Base-by-base conservation (phyloP, 2,329 filamentous ascomycete species). In the Shiraia sp. region DNA sequence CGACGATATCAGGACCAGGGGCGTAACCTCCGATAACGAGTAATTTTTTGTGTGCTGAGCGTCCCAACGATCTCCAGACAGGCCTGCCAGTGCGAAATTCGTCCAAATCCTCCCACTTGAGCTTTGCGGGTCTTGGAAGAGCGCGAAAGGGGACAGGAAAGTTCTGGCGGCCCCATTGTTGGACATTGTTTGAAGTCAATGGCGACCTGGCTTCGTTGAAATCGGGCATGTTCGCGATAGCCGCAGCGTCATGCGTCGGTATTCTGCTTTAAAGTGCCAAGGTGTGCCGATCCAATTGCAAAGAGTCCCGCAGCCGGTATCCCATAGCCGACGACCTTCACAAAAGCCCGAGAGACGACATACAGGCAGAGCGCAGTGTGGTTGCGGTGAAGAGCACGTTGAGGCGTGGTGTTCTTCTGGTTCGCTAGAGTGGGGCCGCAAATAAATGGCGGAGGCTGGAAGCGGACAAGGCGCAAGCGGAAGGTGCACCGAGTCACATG, bases 1-100 rank as follows among this genome's bases (percentile, higher is more conserved):
- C 56, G 22, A 56, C 52, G 39, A 51, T 46, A 3, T 53, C 52
- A 22, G 55, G 40, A 19, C 59, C 59, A 33, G 59, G 59, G 10
- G 57, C 54, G 44, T 62, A 62, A n/a, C 51, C 55, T 32, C 59
- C 59, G 27, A 62, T 59, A 29, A 59, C 51, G 28, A 62, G 59
- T 13, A 62, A 42, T 30, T 59, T 57, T 27, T 61, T 61, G 48
- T 62, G 59, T 10, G 53, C 41, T 14, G 59, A 61, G 37, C 59
- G 59, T 17, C 53, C 53, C 15, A 62, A 48, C 3, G 51, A 55
- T 13, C 59, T 44, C 40, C 54, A 59, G 34, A 59, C 52, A 32
- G 58, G 49, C 32, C 59, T 50, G 41, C 47, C 59, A 42, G 53
- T 53, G 36, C 42, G 51, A 37, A 57, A 55, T 9, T 61, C 57